A percentile compares a stretch with the other conserved stretches of the same genome.
These are phyloP conservation scores for Xenoacremonium recifei DNA, from an alignment of 2,329 filamentous ascomycete genomes.

Conservation along the genomic window DNA sequence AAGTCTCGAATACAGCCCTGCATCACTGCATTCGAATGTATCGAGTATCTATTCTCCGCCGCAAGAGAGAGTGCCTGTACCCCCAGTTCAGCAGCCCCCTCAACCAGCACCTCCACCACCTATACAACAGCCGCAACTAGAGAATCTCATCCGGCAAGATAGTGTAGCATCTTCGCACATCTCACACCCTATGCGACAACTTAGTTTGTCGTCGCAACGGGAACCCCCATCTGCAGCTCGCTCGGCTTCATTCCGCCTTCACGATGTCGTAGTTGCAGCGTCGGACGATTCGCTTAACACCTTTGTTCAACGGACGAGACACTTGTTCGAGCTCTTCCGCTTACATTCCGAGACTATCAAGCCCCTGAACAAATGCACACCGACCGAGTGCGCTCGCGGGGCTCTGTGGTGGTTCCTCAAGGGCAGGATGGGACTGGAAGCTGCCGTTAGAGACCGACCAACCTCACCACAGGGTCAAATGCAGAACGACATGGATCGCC, in stretches of 20 bases:
- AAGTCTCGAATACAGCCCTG: constrained; percentile 40
- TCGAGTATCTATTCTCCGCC: constrained; percentile 28
- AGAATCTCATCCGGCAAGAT: constrained; percentile 20
- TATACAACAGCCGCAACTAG: constrained; percentile 7
- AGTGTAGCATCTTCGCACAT: constrained; percentile 11
- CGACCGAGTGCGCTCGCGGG: constrained; percentile 68
- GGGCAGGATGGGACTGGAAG: constrained; percentile 74
- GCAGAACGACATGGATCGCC: constrained; percentile 54
- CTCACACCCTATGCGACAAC: constrained; percentile 16
- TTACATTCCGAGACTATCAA: constrained; percentile 73
- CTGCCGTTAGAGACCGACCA: constrained; percentile 64
- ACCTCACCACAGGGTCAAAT: constrained; percentile 48
- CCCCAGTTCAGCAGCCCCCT: not conserved
- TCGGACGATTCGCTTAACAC: constrained; percentile 65
- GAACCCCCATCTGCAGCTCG: constrained; percentile 27
- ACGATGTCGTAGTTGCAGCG: constrained; percentile 44
- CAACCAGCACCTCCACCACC: not conserved
- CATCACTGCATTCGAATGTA: constrained; percentile 33
- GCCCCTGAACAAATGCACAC: constrained; percentile 60
- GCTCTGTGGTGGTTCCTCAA: constrained; percentile 88
- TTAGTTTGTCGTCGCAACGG: constrained; percentile 24
- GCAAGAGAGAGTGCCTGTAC: constrained; percentile 8
- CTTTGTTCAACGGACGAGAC: constrained; percentile 69
- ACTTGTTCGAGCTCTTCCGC: constrained; percentile 74
- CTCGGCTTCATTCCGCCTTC: constrained; percentile 38